Percentiles rank a stretch among this genome's conserved stretches.
Evolutionary conservation across 1,284 basidiomycete species (phyloP).

Genomic region (Ceratobasidium sp.): DNA sequence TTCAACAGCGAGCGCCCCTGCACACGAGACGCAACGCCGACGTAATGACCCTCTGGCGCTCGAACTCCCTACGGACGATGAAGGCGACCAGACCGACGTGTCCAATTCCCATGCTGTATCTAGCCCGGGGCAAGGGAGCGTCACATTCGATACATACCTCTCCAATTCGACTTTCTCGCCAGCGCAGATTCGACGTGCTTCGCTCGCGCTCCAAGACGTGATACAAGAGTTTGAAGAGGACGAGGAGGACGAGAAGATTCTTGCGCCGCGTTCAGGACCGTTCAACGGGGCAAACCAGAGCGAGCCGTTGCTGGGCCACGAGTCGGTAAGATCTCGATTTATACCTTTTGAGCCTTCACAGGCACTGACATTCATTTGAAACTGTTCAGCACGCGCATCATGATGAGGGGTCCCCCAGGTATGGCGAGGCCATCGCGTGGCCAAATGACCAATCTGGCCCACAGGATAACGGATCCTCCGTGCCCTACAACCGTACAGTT

Average conservation of each 20-base stretch:
- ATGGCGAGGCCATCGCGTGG: conserved; percentile 40
- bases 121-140: background rate
- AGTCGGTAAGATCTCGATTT: conserved; percentile 36
- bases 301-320: conserved; percentile 31
- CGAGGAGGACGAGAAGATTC: conserved; percentile 60
- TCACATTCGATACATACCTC: conserved; percentile 32
- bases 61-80: background rate
- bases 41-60: background rate
- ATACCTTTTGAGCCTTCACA: conserved; percentile 16
- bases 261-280: conserved; percentile 45
- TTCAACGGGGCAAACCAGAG: conserved; percentile 30
- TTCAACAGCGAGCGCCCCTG: conserved; percentile 11
- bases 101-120: background rate
- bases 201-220: conserved; percentile 71
- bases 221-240: conserved; percentile 60
- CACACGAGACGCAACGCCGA: background rate
- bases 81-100: conserved; percentile 11
- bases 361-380: background rate
- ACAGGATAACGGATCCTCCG: conserved; percentile 7
- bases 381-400: conserved; percentile 31
- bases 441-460: conserved; percentile 41
- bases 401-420: conserved; percentile 18
- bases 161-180: conserved; percentile 55
- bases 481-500: conserved; percentile 55
- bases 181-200: conserved; percentile 65